Evolutionary conservation across 306 rosid genomes (phyloP), one percentile per base, ranked within the genome.

Genomic region (Cucurbita moschata): DNA sequence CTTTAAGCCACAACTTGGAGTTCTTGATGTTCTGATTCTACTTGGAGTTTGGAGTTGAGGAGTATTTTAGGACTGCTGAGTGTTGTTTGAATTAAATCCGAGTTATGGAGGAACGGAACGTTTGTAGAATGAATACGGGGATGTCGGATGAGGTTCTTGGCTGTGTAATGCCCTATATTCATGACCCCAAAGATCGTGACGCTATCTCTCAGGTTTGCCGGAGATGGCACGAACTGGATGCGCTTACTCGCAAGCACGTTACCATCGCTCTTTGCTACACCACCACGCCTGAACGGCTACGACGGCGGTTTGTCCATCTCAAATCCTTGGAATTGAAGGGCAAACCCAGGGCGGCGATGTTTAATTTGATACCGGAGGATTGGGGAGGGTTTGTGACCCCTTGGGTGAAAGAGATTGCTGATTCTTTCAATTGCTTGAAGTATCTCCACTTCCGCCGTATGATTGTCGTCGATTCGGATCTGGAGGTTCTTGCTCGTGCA

Each of bases 311-410:
- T 58, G 79, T 81, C 2, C 90, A 91, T 76, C 83, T 94, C 1
- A 96, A 91, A 71, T 94, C 99, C 12, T 76, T 94, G 81, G 82
- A 83, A 52, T 79, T 94, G 73, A 94, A 94, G 43, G 99, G 97
- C 8, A 94, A 94, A 82, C 99, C 99, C 2, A 81, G 99, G 37
- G 97, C 99, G 4, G 96, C 99, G 6, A 91, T 91, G 97, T 91
- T 94, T 82, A 94, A 94, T 80, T 78, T 94, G 66, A 94, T 94
- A 52, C 97, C 96, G 1, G 99, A 94, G 84, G 87, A 94, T 71
- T 94, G 99, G 99, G 99, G 99, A 55, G 99, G 99, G 0, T 86
- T 71, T 19, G 97, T 94, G 0, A 87, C 88, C 6, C 97, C 97
- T 0, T 94, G 99, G 99, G 88, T 94, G 1, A 67, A 0, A 23